These are phyloP conservation scores for Amphichorda felina DNA, from an alignment of 2,329 filamentous ascomycete species.

Conservation along the genomic window DNA sequence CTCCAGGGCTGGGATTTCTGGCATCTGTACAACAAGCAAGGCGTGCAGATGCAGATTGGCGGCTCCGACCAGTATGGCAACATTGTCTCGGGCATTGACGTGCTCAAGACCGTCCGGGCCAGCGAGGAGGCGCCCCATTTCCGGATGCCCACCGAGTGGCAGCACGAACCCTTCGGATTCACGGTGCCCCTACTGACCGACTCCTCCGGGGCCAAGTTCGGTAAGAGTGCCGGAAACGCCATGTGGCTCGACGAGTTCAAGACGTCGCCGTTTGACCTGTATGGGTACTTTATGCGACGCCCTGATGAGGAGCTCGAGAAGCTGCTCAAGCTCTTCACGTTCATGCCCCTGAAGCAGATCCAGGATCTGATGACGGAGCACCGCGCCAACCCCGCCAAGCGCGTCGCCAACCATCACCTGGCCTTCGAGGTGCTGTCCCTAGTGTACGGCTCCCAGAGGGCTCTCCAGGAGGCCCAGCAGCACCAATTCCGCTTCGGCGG, in stretches of 20 bases:
- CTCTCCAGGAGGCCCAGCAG: conserved; percentile 45
- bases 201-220: conserved; percentile 77
- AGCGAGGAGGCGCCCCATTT: conserved; percentile 33
- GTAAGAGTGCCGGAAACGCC: conserved; percentile 89
- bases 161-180: conserved; percentile 63
- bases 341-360: conserved; percentile 65
- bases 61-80: conserved; percentile 96
- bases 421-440: conserved; percentile 74
- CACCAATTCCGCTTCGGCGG: conserved; percentile 38
- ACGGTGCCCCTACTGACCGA: conserved; percentile 87
- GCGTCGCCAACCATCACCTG: conserved; percentile 71
- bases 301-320: conserved; percentile 71
- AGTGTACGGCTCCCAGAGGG: conserved; percentile 58
- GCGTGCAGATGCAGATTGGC: conserved; percentile 78
- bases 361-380: conserved; percentile 56
- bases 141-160: conserved; percentile 26
- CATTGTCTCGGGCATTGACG: conserved; percentile 80
- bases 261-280: conserved; percentile 77
- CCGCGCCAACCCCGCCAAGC: conserved; percentile 51
- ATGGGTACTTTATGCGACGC: conserved; percentile 78
- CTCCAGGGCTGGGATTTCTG: conserved; percentile 97
- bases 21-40: conserved; percentile 59
- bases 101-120: conserved; percentile 63
- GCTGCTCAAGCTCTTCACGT: conserved; percentile 83
- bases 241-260: conserved; percentile 79